phyloP scores from a whole-genome alignment of 2,329 filamentous ascomycete species.

The Aspergillus niger region DNA sequence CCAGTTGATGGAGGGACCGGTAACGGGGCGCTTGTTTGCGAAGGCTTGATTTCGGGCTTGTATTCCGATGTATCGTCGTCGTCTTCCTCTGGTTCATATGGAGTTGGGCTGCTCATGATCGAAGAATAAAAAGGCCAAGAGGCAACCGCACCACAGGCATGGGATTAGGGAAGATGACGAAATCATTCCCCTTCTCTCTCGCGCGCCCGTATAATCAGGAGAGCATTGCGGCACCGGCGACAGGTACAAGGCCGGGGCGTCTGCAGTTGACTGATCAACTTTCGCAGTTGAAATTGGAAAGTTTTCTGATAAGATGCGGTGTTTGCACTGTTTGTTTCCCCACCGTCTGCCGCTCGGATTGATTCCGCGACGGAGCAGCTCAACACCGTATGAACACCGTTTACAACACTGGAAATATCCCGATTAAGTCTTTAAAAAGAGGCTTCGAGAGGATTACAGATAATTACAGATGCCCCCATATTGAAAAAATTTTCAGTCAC shows the following conservation, averaged over 20 bases:
- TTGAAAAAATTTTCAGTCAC: too few relatives aligned
- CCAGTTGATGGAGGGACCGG: neutral
- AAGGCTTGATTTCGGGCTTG: conserved; percentile 17
- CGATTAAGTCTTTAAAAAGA: too few relatives aligned
- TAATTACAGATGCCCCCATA: too few relatives aligned
- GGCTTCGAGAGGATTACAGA: too few relatives aligned
- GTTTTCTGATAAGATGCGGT: conserved; percentile 27
- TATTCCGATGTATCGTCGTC: conserved; percentile 29
- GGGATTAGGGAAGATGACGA: conserved; percentile 16
- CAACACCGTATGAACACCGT: neutral
- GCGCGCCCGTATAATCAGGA: neutral
- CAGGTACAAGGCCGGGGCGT: neutral
- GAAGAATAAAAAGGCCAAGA: conserved; percentile 53
- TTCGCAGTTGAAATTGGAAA: neutral
- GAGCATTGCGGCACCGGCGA: neutral
- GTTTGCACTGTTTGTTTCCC: conserved; percentile 44
- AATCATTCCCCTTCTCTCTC: conserved; percentile 27
- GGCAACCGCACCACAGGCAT: conserved; percentile 33
- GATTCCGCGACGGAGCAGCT: neutral
- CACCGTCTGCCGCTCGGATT: neutral
- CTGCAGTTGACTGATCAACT: neutral
- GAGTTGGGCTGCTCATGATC: conserved; percentile 42
- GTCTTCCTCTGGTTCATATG: conserved; percentile 35
- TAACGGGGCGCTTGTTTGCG: conserved; percentile 6
- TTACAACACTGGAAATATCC: too few relatives aligned